Base-by-base conservation (phyloP, 176 grass and related monocot species). In the Canna indica region DNA sequence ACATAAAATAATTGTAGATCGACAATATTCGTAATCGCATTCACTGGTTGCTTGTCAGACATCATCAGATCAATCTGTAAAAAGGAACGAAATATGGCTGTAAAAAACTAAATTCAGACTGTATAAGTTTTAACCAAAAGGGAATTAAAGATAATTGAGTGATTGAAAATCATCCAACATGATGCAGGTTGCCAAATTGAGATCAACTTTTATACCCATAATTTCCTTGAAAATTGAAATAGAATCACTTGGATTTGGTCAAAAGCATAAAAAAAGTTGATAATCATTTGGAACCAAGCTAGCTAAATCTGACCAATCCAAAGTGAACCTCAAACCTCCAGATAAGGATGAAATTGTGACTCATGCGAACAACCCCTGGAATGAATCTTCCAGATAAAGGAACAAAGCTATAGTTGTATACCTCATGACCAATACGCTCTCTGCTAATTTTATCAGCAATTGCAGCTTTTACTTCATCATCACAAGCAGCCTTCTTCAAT, bases 371-470 rank as follows among this genome's bases (percentile, higher is more conserved):
- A 10, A 22, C 18, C 32, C 32, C 13, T 74, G 34, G 4, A 59
- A 18, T 15, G 31, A 27, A 58, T 16, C 30, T 33, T 9, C 38
- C 20, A n/a, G 2, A 44, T 68, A 53, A 41, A 31, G 26, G 52
- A 16, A 52, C 18, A 52, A 75, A 48, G 22, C 18, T 10, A 12
- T 62, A 52, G 71, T 52, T 26, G 61, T 77, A 85, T 70, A 97
- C 94, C 81, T 97, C 94, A 17, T 97, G 84, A 71, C 94, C 94
- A 41, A 97, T 90, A 62, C 86, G 84, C 72, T 92, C 89, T 85
- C 82, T 86, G 75, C 94, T 97, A 65, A 97, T 92, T 84, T 97
- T 97, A 72, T 47, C 82, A 27, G 81, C 89, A 80, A 93, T 80
- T 83, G 91, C 84, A 73, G 77, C 75, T 65, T 85, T 89, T 73